phyloP scores from a whole-genome alignment of 345 rosid species.

The Linum lewisii region DNA sequence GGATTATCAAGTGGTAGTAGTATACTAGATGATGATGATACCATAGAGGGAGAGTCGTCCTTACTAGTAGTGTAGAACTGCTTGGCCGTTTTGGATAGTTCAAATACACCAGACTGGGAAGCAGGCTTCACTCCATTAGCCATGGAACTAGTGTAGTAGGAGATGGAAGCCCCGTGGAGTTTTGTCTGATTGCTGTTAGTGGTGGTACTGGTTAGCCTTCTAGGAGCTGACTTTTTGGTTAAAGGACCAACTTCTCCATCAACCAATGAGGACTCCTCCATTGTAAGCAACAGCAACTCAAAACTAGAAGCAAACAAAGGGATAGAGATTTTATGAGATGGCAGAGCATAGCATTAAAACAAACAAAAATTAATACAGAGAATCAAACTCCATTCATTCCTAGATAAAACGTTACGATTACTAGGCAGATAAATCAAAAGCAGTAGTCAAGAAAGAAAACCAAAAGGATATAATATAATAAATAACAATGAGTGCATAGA shows the following conservation, averaged over 20 bases:
- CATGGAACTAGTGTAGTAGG: neutral
- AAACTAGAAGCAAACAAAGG: neutral
- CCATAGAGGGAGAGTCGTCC: conserved; percentile 16
- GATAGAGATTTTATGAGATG: neutral
- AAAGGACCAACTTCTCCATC: neutral
- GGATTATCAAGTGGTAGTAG: too few relatives aligned
- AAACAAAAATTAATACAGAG: neutral
- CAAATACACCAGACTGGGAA: neutral
- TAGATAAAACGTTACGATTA: neutral
- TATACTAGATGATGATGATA: too few relatives aligned
- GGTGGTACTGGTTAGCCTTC: too few relatives aligned
- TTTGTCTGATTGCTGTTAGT: neutral
- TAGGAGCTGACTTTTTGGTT: neutral
- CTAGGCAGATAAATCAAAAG: neutral
- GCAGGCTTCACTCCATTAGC: neutral
- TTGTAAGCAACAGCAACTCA: neutral
- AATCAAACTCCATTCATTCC: neutral
- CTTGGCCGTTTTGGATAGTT: conserved; percentile 24
- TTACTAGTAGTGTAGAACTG: conserved; percentile 17
- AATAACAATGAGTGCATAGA: too few relatives aligned
- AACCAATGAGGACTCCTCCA: neutral
- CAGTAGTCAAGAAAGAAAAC: neutral
- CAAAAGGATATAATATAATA: neutral
- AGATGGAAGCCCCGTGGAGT: neutral
- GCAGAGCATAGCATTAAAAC: too few relatives aligned